These are phyloP conservation scores for Clavispora santaluciae DNA, from an alignment of 805 yeast species.

Conservation along the genomic window DNA sequence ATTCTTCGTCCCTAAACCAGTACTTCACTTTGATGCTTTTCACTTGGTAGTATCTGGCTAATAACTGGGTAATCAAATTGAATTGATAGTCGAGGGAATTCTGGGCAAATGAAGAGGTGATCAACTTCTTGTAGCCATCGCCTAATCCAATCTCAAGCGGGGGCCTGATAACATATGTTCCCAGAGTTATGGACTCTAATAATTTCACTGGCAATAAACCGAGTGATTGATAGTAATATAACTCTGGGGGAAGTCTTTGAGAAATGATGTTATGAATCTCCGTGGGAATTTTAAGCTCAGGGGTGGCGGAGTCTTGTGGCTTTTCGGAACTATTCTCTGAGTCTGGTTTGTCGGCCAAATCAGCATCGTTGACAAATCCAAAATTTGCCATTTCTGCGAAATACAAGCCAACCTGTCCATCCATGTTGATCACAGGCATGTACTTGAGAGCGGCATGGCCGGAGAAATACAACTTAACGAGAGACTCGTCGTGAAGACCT, in stretches of 20 bases:
- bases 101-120: constrained; percentile 40
- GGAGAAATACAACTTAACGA: constrained; percentile 52
- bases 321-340: constrained; percentile 8
- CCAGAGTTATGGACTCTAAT: constrained; percentile 63
- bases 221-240: constrained; percentile 71
- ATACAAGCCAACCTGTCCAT: constrained; percentile 65
- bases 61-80: constrained; percentile 62
- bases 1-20: constrained; percentile 48
- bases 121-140: constrained; percentile 53
- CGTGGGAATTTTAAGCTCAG: constrained; percentile 49
- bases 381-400: constrained; percentile 37
- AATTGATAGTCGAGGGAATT: constrained; percentile 58
- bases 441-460: constrained; percentile 66
- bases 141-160: constrained; percentile 63
- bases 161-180: constrained; percentile 54
- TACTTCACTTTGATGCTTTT: constrained; percentile 52
- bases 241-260: constrained; percentile 80
- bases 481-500: constrained; percentile 40
- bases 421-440: constrained; percentile 66
- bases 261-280: constrained; percentile 81
- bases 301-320: background rate
- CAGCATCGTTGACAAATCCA: constrained; percentile 20
- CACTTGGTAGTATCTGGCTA: constrained; percentile 82
- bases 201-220: constrained; percentile 67
- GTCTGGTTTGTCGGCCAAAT: constrained; percentile 10